Evolutionary conservation across 2,329 filamentous ascomycete genomes (phyloP).

Genomic region (Trichoderma harzianum): DNA sequence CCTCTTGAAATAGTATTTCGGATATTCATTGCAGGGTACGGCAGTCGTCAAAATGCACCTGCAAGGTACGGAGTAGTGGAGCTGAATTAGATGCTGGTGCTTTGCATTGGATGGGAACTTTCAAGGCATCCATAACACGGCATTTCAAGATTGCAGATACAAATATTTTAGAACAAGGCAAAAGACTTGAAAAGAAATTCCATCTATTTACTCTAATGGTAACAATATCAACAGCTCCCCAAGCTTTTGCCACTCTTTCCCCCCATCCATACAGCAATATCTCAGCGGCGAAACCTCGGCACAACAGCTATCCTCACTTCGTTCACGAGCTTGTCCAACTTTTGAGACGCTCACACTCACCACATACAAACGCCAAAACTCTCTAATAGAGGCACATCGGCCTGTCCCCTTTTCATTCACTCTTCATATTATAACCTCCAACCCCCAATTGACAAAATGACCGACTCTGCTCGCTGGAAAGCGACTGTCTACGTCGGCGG

Average conservation of each 20-base stretch:
- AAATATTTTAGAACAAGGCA: not conserved
- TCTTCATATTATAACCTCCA: too few species aligned
- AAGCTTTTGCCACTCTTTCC: not conserved
- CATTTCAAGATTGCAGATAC: not conserved
- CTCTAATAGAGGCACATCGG: not conserved
- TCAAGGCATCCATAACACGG: not conserved
- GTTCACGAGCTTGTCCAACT: not conserved
- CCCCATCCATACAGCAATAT: not conserved
- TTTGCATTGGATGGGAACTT: not conserved
- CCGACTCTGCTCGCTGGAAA: constrained; percentile 79
- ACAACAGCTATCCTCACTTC: not conserved
- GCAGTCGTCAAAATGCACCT: not conserved
- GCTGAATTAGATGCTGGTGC: not conserved
- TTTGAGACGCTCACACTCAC: not conserved
- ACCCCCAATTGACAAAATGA: constrained; percentile 52
- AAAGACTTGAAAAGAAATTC: not conserved
- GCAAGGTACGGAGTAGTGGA: not conserved
- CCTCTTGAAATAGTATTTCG: not conserved
- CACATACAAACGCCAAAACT: not conserved
- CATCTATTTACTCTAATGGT: not conserved
- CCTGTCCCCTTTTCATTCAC: not conserved
- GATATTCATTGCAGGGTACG: not conserved
- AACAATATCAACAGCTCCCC: not conserved
- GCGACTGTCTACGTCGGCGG: constrained; percentile 91
- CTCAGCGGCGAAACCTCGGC: not conserved